Conservation (phyloP, 176 grass and related monocot genomes). For the Cymbopogon citratus region DNA sequence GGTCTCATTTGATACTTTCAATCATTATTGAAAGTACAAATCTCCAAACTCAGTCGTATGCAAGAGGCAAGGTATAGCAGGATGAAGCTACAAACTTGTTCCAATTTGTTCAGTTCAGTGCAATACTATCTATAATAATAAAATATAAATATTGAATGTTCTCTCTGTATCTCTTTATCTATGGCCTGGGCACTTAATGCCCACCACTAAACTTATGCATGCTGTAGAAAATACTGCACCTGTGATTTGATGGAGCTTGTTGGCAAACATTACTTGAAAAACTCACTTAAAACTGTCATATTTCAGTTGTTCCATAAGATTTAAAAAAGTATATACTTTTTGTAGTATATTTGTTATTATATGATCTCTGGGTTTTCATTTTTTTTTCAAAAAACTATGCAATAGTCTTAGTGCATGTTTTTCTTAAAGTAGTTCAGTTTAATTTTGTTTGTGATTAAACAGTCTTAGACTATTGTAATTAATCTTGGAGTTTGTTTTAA, state of each 20-base stretch:
- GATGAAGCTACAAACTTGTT: no score
- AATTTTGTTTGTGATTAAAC: background rate
- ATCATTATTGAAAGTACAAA: slow-evolving; percentile 97
- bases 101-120: background rate
- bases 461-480: background rate
- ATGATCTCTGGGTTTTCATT: no score
- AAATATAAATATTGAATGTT: background rate
- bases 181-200: background rate
- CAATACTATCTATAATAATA: background rate
- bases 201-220: background rate
- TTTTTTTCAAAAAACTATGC: no score
- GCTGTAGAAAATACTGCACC: background rate
- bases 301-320: background rate
- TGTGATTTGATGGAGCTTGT: background rate
- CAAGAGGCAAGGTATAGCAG: slow-evolving; percentile 77
- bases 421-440: background rate
- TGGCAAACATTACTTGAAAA: background rate
- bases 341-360: no score
- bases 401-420: no score
- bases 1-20: slow-evolving; percentile 94
- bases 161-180: no score
- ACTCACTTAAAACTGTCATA: background rate
- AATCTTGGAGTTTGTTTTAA: background rate
- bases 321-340: background rate
- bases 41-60: slow-evolving; percentile 90